A percentile compares a stretch with the other conserved stretches of the same genome.
Conservation (phyloP, 2,329 filamentous ascomycete species). For the Hymenotorrendiella dingleyae region DNA sequence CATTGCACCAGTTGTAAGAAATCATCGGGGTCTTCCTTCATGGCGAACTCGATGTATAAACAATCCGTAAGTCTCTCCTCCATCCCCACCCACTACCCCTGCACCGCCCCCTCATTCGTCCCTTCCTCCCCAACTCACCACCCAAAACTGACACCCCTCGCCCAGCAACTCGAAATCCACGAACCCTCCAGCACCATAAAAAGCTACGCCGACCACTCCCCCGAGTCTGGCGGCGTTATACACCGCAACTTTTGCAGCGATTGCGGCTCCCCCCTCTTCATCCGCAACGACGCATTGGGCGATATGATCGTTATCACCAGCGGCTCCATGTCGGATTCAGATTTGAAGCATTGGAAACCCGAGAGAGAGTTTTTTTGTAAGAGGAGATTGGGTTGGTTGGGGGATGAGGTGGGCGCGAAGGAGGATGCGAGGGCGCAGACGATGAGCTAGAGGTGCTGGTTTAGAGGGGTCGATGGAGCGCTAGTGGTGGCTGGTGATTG, state of each 20-base stretch:
- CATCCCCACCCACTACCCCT: too few relatives aligned
- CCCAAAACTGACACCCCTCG: neutral
- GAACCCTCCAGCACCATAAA: neutral
- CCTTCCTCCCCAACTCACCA: neutral
- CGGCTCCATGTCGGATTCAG: constrained; percentile 5
- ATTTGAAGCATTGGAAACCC: constrained; percentile 5
- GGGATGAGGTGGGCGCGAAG: neutral
- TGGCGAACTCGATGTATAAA: constrained; percentile 7
- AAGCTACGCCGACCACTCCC: neutral
- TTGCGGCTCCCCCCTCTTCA: constrained; percentile 10
- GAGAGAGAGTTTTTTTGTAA: constrained; percentile 11
- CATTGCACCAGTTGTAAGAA: constrained; percentile 13
- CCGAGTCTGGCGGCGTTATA: neutral
- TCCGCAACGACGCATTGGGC: neutral
- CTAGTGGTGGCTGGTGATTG: too few relatives aligned
- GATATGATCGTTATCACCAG: constrained; percentile 2
- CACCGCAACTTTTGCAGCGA: constrained; percentile 8
- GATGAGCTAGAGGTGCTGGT: neutral
- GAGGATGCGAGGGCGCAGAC: constrained; percentile 3
- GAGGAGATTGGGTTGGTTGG: constrained; percentile 6
- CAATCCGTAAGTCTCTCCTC: constrained; percentile 1
- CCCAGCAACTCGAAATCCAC: constrained; percentile 4
- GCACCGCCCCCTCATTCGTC: too few relatives aligned
- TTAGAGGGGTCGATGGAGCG: neutral
- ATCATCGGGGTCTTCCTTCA: constrained; percentile 8